phyloP scores from a whole-genome alignment of 2,329 filamentous ascomycete species.

The Amylocarpus encephaloides region DNA sequence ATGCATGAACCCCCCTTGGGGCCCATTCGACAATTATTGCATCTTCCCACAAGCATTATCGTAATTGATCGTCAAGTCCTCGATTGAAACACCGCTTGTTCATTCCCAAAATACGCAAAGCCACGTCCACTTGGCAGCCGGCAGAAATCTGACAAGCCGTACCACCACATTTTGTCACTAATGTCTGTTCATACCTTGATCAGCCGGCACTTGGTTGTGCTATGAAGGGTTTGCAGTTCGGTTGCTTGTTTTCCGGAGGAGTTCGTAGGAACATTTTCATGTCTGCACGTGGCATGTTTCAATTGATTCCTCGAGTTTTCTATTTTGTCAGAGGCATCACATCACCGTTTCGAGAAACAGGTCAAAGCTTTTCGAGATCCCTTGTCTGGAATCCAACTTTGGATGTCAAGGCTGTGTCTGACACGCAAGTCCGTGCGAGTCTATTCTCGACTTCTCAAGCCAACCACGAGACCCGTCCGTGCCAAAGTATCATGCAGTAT shows the following conservation, averaged over 20 bases:
- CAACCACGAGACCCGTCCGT: neutral
- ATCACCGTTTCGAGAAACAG: neutral
- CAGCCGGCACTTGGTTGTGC: too few relatives aligned
- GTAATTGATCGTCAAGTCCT: too few relatives aligned
- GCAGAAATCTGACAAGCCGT: too few relatives aligned
- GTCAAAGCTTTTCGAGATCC: neutral
- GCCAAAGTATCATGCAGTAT: neutral
- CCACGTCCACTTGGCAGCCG: too few relatives aligned
- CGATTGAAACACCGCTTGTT: too few relatives aligned
- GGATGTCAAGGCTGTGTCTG: neutral
- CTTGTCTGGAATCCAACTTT: too few relatives aligned
- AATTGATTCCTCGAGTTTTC: neutral
- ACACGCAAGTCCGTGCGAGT: neutral
- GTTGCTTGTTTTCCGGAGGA: too few relatives aligned
- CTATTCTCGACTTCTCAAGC: too few relatives aligned
- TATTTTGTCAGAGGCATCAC: neutral
- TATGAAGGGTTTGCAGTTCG: too few relatives aligned
- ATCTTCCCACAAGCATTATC: neutral
- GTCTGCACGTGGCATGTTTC: neutral
- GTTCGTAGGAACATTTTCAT: neutral
- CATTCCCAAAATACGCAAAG: too few relatives aligned
- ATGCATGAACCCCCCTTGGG: neutral
- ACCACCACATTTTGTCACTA: too few relatives aligned
- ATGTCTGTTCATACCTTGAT: too few relatives aligned
- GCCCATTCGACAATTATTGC: conserved; percentile 1